phyloP scores from a whole-genome alignment of 345 rosid genomes.

The Eucalyptus cloeziana region DNA sequence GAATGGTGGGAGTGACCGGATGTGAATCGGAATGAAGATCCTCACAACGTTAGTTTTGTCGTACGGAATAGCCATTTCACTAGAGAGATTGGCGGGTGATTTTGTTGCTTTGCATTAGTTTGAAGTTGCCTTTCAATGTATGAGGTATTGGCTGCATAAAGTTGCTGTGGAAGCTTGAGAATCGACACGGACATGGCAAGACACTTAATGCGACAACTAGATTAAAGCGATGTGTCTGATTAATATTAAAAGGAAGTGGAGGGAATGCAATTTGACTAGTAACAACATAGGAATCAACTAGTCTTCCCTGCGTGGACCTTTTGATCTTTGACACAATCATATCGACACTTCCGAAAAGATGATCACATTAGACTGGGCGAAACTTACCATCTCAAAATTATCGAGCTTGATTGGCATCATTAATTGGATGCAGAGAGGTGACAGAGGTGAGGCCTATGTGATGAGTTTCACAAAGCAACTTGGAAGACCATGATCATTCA shows the following conservation, averaged over 20 bases:
- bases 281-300: background rate
- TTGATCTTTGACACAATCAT: background rate
- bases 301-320: background rate
- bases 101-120: background rate
- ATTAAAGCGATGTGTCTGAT: no score
- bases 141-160: background rate
- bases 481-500: background rate
- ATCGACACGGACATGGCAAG: background rate
- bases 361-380: background rate
- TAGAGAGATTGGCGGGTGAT: no score
- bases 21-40: background rate
- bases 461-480: background rate
- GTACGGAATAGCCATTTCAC: no score
- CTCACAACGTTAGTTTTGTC: background rate
- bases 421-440: background rate
- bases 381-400: background rate
- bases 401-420: background rate
- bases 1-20: background rate
- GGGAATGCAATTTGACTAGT: background rate
- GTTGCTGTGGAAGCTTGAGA: constrained; percentile 2
- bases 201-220: rapidly evolving
- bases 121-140: background rate
- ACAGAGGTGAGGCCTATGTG: background rate
- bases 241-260: no score
- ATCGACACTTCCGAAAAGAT: background rate